Evolutionary conservation across 2,329 filamentous ascomycete species (phyloP), one percentile per base, ranked within the genome.

Genomic region (Diplodia sapinea): DNA sequence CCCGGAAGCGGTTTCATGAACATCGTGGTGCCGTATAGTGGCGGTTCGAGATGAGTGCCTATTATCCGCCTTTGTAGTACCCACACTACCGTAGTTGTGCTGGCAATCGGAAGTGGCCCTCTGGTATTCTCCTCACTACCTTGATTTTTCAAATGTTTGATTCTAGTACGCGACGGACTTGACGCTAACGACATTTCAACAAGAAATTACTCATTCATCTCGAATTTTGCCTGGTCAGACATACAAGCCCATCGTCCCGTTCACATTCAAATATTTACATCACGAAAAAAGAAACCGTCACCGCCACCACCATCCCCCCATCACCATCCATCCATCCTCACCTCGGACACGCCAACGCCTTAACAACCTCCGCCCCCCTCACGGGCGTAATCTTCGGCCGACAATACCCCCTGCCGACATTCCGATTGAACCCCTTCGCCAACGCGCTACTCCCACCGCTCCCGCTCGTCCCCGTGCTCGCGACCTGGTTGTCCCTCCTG

Each of bases 1-100:
- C 77, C 82, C 0, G 72, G 73, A 3, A 86, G 81, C 70, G 82
- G 82, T 0, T 89, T 87, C 70, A 81, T 76, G 64, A 83, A 76
- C 36, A 74, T 82, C 66, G 85, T 82, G 0, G 70, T 85, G 3
- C 84, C 84, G 0, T 86, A 81, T 70, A 76, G 73, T 0, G 81
- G 81, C 36, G 84, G 85, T 0, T 87, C 47, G 81, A 83, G 69
- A 78, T 84, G 75, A 77, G 68, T 55, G 70, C 72, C 2, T 73
- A 73, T 36, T 29, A 61, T 36, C 52, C 52, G 38, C 15, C 38
- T 17, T 2, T 15, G 38, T 40, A 40, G 38, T 3, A 4, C 31
- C 8, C 31, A 26, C 23, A 26, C 23, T 26, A 26, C 23, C 23
- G 23, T 26, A 26, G 23, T 26, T 26, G 23, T 26, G 31, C 5